phyloP scores from a whole-genome alignment of 2,329 filamentous ascomycete genomes.

The Pyrenochaeta sp. region DNA sequence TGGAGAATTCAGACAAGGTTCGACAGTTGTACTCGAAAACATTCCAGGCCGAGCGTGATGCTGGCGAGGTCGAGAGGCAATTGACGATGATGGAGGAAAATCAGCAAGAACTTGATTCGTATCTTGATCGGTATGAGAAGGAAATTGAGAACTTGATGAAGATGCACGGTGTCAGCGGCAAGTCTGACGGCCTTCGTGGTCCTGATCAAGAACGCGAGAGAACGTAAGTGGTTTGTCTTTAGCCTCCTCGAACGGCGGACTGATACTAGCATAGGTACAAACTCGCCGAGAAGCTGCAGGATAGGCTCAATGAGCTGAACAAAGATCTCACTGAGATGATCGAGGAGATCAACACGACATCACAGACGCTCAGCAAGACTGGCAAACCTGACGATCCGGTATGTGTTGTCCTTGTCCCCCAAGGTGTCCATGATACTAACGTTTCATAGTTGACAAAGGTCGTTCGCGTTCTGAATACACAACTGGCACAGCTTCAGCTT shows the following conservation, averaged over 20 bases:
- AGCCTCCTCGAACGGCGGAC: background rate
- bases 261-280: slow-evolving; percentile 68
- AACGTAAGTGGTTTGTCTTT: slow-evolving; percentile 66
- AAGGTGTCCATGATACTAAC: background rate
- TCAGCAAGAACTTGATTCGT: slow-evolving; percentile 87
- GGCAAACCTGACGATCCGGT: slow-evolving; percentile 69
- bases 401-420: slow-evolving; percentile 8
- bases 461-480: slow-evolving; percentile 91
- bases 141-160: slow-evolving; percentile 94
- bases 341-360: slow-evolving; percentile 95
- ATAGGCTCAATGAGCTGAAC: slow-evolving; percentile 91
- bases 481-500: slow-evolving; percentile 89
- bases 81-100: slow-evolving; percentile 88
- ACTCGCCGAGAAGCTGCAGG: slow-evolving; percentile 89
- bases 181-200: slow-evolving; percentile 78
- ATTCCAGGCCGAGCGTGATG: slow-evolving; percentile 91
- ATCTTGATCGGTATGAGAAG: slow-evolving; percentile 89
- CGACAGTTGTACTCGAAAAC: slow-evolving; percentile 91
- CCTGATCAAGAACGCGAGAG: slow-evolving; percentile 95
- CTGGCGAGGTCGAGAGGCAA: slow-evolving; percentile 92
- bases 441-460: slow-evolving; percentile 83
- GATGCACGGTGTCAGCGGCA: slow-evolving; percentile 72
- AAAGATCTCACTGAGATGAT: slow-evolving; percentile 95
- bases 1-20: slow-evolving; percentile 95
- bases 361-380: slow-evolving; percentile 87